Evolutionary conservation across 2,329 filamentous ascomycete genomes (phyloP), one percentile per base, ranked within the genome.

Genomic region (Huntiella decipiens): DNA sequence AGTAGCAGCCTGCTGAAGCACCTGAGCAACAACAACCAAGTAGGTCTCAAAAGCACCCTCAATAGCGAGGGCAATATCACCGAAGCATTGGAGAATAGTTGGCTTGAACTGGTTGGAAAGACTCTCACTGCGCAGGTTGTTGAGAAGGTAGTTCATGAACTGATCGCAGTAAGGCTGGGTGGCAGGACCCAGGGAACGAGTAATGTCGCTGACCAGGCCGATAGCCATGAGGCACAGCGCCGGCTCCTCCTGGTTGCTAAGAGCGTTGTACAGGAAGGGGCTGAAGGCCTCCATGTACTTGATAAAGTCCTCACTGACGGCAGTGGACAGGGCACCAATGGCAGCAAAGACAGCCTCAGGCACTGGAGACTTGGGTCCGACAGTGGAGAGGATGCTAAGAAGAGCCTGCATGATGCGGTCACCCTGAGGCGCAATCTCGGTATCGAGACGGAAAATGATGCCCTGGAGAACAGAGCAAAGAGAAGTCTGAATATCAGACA

Each of bases 401-500:
- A 91, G 70, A 43, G 82, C 74, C 56, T 85, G 76, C 88, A 98
- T 98, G 61, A 96, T 93, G 52, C 81, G 79, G 60, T 98, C 86
- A 47, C 86, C 82, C 60, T 88, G 84, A 12, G 88, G 86, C 51
- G 77, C 74, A 54, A 98, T 83, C 60, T 96, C 88, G 60, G 79
- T 79, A 63, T 96, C 91, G 19, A 98, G 71, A 48, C 91, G 80
- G 61, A 85, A 79, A 51, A 96, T 79, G 58, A 96, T 94, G 42
- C 85, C 79, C 64, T 95, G 78, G 43, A 96, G 70, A 36, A 96
- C 91, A 45, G 84, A 92, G 61, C 79, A 81, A 57, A 98, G 71
- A 61, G 87, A 95, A 44, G 87, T 95, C 66, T 96, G 91, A 74
- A 98, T 93, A 63, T 98, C 91, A 60, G 96, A 87, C 3, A 98